Percentiles rank a stretch among this genome's conserved stretches.
Conservation (phyloP, 2,329 filamentous ascomycete genomes). For the Hymenoscyphus repandus region DNA sequence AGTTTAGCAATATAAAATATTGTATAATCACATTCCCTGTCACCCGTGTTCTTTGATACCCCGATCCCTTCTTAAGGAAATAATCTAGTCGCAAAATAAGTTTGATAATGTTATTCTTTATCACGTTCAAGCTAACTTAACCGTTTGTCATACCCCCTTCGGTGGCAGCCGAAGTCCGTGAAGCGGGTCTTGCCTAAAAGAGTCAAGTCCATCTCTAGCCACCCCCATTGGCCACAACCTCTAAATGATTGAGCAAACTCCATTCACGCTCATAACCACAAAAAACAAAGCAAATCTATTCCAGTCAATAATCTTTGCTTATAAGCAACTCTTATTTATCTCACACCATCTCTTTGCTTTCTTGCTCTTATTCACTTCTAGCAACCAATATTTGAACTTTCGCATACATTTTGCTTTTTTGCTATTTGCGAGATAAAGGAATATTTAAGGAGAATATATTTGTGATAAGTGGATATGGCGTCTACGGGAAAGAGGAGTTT, state of each 20-base stretch:
- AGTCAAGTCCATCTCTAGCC: not conserved
- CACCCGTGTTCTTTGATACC: not conserved
- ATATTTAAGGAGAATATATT: not conserved
- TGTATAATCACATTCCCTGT: not conserved
- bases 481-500: conserved; percentile 30
- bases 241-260: not conserved
- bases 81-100: too few relatives aligned
- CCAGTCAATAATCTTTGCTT: too few relatives aligned
- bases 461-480: not conserved
- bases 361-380: too few relatives aligned
- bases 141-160: too few relatives aligned
- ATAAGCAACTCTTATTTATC: too few relatives aligned
- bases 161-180: not conserved
- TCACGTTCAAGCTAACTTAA: too few relatives aligned
- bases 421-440: not conserved
- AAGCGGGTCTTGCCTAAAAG: conserved; percentile 1
- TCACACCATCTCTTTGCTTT: too few relatives aligned
- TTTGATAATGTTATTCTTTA: too few relatives aligned
- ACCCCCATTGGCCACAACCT: too few relatives aligned
- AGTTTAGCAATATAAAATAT: not conserved
- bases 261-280: not conserved
- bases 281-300: not conserved
- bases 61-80: too few relatives aligned
- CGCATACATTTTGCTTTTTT: not conserved
- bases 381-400: too few relatives aligned